phyloP scores from a whole-genome alignment of 768 basidiomycete genomes.

The Ramaria sp. region DNA sequence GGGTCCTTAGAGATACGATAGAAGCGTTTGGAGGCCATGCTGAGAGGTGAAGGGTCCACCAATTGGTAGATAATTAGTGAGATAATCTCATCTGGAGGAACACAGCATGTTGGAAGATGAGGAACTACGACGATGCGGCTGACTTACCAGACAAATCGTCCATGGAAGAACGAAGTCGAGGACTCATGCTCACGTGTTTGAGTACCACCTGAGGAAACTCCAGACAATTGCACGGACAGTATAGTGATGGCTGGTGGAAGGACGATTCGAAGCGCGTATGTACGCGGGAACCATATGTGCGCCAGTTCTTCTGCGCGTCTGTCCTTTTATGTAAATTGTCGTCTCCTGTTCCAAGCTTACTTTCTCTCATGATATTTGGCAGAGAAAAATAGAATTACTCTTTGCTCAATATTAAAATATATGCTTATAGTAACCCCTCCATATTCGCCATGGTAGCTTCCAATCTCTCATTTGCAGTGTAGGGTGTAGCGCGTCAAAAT shows the following conservation, averaged over 20 bases:
- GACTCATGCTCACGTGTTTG: neutral
- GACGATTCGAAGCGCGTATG: neutral
- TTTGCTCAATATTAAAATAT: neutral
- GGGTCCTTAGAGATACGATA: slow-evolving; percentile 57
- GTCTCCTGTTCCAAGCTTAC: neutral
- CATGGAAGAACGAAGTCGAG: slow-evolving; percentile 27
- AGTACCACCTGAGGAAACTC: neutral
- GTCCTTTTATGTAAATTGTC: neutral
- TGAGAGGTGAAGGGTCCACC: slow-evolving; percentile 50
- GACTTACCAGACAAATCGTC: slow-evolving; percentile 58
- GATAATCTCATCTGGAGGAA: slow-evolving; percentile 45
- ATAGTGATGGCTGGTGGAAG: neutral
- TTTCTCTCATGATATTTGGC: neutral
- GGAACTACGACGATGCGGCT: neutral
- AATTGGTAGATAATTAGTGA: slow-evolving; percentile 68
- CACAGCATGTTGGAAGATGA: slow-evolving; percentile 10
- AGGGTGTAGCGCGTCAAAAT: slow-evolving; percentile 65
- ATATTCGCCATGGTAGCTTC: slow-evolving; percentile 67
- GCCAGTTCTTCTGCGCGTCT: slow-evolving; percentile 1
- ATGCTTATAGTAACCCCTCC: slow-evolving; percentile 37
- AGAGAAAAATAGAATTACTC: neutral
- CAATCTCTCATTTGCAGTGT: slow-evolving; percentile 59
- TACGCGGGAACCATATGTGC: neutral
- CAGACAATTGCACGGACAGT: neutral
- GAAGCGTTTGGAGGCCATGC: slow-evolving; percentile 47